A percentile compares a stretch with the other conserved stretches of the same genome.
These are phyloP conservation scores for Bipolaris zeicola DNA, from an alignment of 2,329 filamentous ascomycete genomes.

Conservation along the genomic window DNA sequence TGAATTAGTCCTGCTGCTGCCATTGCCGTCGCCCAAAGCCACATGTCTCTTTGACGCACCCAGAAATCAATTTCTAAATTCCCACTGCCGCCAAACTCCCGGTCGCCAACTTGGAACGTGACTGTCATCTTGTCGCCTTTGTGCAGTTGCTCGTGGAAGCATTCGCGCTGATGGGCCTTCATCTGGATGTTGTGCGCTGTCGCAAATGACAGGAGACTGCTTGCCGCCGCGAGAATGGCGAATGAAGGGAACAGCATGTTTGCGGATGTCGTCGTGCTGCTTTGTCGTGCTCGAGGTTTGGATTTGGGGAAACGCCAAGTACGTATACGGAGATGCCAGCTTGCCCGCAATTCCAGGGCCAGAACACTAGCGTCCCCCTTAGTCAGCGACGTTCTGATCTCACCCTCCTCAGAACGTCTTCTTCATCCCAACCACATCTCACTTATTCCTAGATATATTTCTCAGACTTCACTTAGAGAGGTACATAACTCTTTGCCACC, in stretches of 20 bases:
- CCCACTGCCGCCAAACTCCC: slow-evolving; percentile 91
- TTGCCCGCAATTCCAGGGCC: slow-evolving; percentile 34
- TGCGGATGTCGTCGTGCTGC: slow-evolving; percentile 18
- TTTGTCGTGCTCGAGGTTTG: slow-evolving; percentile 14
- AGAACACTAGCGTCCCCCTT: slow-evolving; percentile 3
- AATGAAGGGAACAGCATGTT: slow-evolving; percentile 47
- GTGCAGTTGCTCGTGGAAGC: slow-evolving; percentile 94
- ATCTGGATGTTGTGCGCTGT: slow-evolving; percentile 95
- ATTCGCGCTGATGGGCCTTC: slow-evolving; percentile 90
- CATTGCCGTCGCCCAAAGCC: neutral
- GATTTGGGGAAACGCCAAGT: slow-evolving; percentile 17
- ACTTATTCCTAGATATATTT: neutral
- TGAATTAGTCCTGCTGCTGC: slow-evolving; percentile 12
- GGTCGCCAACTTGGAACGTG: slow-evolving; percentile 95
- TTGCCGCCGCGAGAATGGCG: slow-evolving; percentile 52
- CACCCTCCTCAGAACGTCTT: neutral
- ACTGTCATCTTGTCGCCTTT: slow-evolving; percentile 98
- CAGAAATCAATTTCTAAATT: slow-evolving; percentile 98
- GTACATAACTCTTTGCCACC: neutral
- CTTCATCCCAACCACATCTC: neutral
- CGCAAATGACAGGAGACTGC: slow-evolving; percentile 66
- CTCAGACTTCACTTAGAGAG: neutral
- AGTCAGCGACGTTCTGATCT: slow-evolving; percentile 6
- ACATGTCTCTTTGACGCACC: slow-evolving; percentile 60
- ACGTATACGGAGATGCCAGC: slow-evolving; percentile 40